phyloP scores from a whole-genome alignment of 2,329 filamentous ascomycete species.

The Alternaria ethzedia region DNA sequence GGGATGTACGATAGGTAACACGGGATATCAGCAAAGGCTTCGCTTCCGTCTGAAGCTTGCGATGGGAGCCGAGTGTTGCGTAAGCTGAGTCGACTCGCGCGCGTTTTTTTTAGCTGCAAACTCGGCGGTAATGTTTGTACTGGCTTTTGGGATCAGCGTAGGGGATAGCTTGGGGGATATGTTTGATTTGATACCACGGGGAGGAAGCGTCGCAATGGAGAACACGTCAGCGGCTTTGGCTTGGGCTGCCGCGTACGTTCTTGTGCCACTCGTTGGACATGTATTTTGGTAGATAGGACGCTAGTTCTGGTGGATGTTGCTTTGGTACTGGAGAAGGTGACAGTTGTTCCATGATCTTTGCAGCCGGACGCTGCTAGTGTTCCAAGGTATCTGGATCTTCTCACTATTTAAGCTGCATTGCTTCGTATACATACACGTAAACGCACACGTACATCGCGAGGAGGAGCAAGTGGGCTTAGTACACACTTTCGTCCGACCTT shows the following conservation, averaged over 20 bases:
- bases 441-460: not conserved
- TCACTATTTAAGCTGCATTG: not conserved
- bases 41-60: too few relatives aligned
- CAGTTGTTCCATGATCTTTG: too few relatives aligned
- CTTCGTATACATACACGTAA: not conserved
- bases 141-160: not conserved
- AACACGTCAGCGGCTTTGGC: too few relatives aligned
- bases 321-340: too few relatives aligned
- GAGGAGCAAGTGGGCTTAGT: accelerated
- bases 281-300: not conserved
- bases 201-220: too few relatives aligned
- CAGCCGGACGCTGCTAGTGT: not conserved
- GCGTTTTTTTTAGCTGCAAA: too few relatives aligned
- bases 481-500: not conserved
- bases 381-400: accelerated
- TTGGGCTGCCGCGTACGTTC: not conserved
- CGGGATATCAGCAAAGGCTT: too few relatives aligned
- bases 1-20: not conserved
- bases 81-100: not conserved
- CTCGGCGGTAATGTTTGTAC: not conserved
- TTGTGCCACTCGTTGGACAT: not conserved
- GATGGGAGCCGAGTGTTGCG: too few relatives aligned
- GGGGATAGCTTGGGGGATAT: too few relatives aligned
- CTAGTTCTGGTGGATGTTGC: not conserved
- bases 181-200: not conserved